Base-by-base conservation (phyloP, 352 stramenopile species). In the Phytophthora citricola region DNA sequence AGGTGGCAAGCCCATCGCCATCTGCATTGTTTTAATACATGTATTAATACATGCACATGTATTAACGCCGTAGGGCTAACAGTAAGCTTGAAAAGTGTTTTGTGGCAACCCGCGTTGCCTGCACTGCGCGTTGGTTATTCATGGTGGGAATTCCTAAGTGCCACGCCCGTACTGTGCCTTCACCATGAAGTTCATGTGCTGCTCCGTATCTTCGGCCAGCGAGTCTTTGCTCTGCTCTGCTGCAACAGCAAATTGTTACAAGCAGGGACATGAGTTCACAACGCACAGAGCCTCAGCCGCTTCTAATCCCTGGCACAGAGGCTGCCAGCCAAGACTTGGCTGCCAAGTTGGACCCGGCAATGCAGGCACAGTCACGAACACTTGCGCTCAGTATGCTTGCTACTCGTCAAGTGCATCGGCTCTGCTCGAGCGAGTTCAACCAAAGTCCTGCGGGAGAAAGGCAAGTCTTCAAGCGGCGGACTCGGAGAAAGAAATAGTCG, bases 191-290 rank as follows among this genome's bases (percentile, higher is more conserved):
- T 34, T 34, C 58, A 52, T 39, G 39, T 63, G 47, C 46, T 59
- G 61, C 53, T 73, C 65, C 53, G 65, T 73, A 73, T 73, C 65
- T 73, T 47, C 32, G 41, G 17, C 17, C 44, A 38, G 51, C 49
- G 58, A 60, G 60, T 64, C 47, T 69, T 49, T 63, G 60, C 29
- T 34, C 29, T 34, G 29, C 29, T 34, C 29, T 34, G 29, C 29
- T 51, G 48, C 32, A 73, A 69, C 48, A 26, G 49, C 48, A 66
- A 66, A 49, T 60, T 66, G 58, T 54, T 66, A 54, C 46, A 69
- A 73, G 46, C 52, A 73, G 65, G 52, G 65, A 73, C 65, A 73
- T 61, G 59, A 62, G 49, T 39, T 61, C 31, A 44, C 64, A 58
- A 41, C 43, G 48, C 52, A 22, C 31, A 43, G 36, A 43, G 36